Evolutionary conservation across 257 asterid genomes (phyloP), one percentile per base, ranked within the genome.

Genomic region (Solanum piurae): DNA sequence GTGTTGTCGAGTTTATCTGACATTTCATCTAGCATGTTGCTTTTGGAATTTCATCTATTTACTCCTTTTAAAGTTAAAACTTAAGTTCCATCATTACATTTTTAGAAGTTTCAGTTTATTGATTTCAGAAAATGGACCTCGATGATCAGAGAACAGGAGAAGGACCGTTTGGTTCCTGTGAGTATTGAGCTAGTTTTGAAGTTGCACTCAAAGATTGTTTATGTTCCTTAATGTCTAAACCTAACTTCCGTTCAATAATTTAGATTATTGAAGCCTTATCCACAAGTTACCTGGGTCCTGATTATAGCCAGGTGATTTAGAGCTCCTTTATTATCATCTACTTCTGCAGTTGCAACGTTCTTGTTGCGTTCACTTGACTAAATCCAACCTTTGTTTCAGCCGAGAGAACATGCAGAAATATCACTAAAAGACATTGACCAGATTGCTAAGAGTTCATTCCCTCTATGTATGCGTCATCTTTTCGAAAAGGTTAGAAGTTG

Each of bases 401-500:
- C 98, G 5, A 92, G 88, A 86, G 98, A 96, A 29, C 89, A 68
- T 83, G 90, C 92, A 52, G 97, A 94, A 80, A 90, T 95, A 89
- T 96, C 98, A 86, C 87, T 97, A 76, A 92, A 91, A 89, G 99
- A 95, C 92, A 95, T 97, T 80, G 99, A 97, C 92, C 97, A 93
- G 91, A 93, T 95, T 86, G 98, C 98, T 66, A 93, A 91, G 91
- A 94, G 92, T 87, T 96, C 99, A 55, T 97, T 97, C 89, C 99
- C 99, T 86, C 94, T 97, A 88, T 97, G 99, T 92, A 97, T 97
- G 99, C 97, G 94, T n/a, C 97, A 96, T 91, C 92, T 97, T 86
- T 97, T 96, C 89, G 98, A 91, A 21, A 97, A 95, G 98, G 99
- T 97, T 85, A 88, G 86, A 79, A 86, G 68, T 84, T 85, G 37